Base-by-base conservation (phyloP, 805 yeast species). In the Metschnikowia baotianmanensis region DNA sequence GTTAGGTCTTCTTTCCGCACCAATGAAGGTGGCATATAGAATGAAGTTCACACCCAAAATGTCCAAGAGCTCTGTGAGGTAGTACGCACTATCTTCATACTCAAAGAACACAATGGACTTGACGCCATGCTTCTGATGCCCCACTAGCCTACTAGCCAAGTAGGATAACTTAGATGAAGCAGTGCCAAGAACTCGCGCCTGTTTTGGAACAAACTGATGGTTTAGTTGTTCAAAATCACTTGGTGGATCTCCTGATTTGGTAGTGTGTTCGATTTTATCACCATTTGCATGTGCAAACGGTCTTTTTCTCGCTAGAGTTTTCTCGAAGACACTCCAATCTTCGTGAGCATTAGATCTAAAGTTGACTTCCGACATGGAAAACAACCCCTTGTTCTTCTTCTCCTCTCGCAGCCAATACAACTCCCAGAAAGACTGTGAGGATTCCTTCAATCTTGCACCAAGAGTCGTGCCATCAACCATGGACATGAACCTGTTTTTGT, bases 51-150 rank as follows among this genome's bases (percentile, higher is more conserved):
- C 55, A 0, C 89, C 87, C 13, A 80, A 48, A 0, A 82, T 43
- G 58, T 83, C 89, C 35, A 83, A 52, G 10, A 80, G 64, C 49
- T 83, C 90, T 0, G 85, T 74, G 21, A 83, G 54, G 53, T 80
- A 82, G 53, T 77, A 82, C 0, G 88, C 89, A 34, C 79, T 72
- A 47, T 83, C 87, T 55, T 81, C 86, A 57, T 78, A 80, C 47
- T 83, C 88, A 54, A 77, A 83, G 55, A 83, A 83, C 0, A 83
- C 78, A 20, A 83, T 66, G 12, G 83, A 74, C 55, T 83, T 79
- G 37, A 76, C 54, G 3, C 69, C 66, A 7, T 55, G 40, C 8
- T 48, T 43, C 45, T 77, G 78, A 51, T 82, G 76, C 36, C 78
- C 82, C 20, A 79, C 53, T 7, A 82, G 50, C 43, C 77, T 64